Conservation (phyloP, 768 basidiomycete genomes). For the Phanerochaete carnosa region DNA sequence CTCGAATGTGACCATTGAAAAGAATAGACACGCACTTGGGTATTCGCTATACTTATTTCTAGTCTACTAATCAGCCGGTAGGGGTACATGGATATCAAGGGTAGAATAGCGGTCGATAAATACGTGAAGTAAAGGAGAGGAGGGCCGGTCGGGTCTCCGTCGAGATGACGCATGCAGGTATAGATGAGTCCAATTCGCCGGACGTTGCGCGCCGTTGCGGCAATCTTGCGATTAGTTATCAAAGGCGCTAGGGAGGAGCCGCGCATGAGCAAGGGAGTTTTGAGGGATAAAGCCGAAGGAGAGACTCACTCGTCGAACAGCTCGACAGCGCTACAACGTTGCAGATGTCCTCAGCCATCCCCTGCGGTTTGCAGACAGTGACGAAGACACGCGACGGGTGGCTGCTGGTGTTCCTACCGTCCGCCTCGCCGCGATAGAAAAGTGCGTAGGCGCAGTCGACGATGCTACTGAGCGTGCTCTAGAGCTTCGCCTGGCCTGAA, state of each 20-base stretch:
- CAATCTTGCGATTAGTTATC: neutral
- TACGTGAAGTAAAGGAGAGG: neutral
- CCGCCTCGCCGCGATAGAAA: constrained; percentile 8
- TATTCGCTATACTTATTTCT: too few species aligned
- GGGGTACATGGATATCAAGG: too few species aligned
- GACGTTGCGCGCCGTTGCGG: neutral
- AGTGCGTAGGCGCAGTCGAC: constrained; percentile 21
- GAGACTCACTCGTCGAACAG: constrained; percentile 38
- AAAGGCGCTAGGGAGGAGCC: neutral
- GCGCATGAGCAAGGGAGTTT: neutral
- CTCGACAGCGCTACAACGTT: constrained; percentile 37
- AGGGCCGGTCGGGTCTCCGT: neutral
- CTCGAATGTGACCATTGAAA: too few species aligned
- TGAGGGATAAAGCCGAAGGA: neutral
- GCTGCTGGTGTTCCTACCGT: constrained; percentile 1
- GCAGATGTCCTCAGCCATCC: constrained; percentile 35
- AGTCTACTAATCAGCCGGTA: too few species aligned
- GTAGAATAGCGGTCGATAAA: too few species aligned
- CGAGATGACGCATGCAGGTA: neutral
- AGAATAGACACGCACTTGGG: too few species aligned
- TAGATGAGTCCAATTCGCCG: neutral
- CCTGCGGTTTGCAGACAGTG: constrained; percentile 40
- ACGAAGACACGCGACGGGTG: constrained; percentile 34
- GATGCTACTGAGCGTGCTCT: constrained; percentile 14
- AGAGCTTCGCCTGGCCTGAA: constrained; percentile 26